These are phyloP conservation scores for Ceratocystis ficicola DNA, from an alignment of 2,329 filamentous ascomycete species.

Conservation along the genomic window DNA sequence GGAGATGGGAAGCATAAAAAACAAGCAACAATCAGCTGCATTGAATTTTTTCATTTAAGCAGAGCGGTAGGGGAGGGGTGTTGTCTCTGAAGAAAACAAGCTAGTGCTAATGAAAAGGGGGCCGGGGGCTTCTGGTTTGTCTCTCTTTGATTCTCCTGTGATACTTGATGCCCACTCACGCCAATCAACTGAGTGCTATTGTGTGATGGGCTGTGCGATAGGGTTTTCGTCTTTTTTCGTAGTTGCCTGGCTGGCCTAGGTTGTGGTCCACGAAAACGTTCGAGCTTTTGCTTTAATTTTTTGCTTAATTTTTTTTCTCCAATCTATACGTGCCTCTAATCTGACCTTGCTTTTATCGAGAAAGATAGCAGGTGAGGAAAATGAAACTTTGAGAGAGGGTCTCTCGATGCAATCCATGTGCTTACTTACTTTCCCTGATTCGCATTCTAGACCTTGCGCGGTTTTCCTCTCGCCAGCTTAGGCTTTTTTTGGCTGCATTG, in stretches of 20 bases:
- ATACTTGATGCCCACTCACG: not conserved
- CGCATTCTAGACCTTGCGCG: not conserved
- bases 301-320: not conserved
- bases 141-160: not conserved
- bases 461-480: not conserved
- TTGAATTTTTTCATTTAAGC: not conserved
- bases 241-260: not conserved
- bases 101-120: not conserved
- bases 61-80: not conserved
- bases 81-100: not conserved
- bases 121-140: not conserved
- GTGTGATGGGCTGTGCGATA: not conserved
- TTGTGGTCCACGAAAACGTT: not conserved
- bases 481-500: not conserved
- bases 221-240: not conserved
- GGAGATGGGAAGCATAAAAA: not conserved
- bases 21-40: too few relatives aligned
- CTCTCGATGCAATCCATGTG: too few relatives aligned
- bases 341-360: not conserved
- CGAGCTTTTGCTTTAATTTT: not conserved
- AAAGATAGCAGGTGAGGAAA: not conserved
- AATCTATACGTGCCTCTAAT: too few relatives aligned
- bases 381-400: too few relatives aligned
- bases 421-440: not conserved
- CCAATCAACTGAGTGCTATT: not conserved